Conservation (phyloP, 768 basidiomycete species). For the Leccinum subgranulosum region DNA sequence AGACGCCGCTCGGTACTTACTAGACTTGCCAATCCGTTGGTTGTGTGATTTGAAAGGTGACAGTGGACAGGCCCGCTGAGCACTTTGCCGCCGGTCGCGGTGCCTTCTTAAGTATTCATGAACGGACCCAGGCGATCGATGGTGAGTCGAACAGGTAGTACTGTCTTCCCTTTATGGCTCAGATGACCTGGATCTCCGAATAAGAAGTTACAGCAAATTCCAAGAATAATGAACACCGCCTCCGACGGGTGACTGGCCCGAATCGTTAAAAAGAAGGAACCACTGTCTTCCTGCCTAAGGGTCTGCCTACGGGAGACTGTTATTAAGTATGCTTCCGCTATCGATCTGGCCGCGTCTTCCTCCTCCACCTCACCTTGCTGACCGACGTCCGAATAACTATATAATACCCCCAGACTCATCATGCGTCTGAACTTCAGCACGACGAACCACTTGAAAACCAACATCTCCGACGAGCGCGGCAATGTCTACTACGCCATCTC, state of each 20-base stretch:
- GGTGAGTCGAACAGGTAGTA: not conserved
- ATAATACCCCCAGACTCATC: not conserved
- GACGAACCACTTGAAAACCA: conserved; percentile 17
- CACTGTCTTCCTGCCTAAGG: no score
- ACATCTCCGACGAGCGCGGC: conserved; percentile 22
- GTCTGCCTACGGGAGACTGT: no score
- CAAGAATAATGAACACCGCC: not conserved
- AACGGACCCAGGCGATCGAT: not conserved
- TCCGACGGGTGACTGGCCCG: no score
- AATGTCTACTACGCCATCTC: conserved; percentile 17
- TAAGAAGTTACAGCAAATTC: not conserved
- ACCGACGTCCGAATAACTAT: not conserved
- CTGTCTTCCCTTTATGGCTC: not conserved
- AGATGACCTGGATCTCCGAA: not conserved
- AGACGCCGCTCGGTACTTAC: not conserved
- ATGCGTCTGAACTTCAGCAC: conserved; percentile 25
- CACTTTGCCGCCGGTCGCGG: not conserved
- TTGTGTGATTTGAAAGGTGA: no score
- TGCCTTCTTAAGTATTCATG: not conserved
- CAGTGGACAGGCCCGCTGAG: not conserved
- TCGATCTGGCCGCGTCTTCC: no score
- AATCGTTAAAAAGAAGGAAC: no score
- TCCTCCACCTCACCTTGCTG: not conserved
- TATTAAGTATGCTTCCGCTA: no score
- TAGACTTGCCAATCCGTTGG: not conserved